Percentiles rank a stretch among this genome's conserved stretches.
Evolutionary conservation across 2,329 filamentous ascomycete species (phyloP).

Genomic region (Colletotrichum coccodes): DNA sequence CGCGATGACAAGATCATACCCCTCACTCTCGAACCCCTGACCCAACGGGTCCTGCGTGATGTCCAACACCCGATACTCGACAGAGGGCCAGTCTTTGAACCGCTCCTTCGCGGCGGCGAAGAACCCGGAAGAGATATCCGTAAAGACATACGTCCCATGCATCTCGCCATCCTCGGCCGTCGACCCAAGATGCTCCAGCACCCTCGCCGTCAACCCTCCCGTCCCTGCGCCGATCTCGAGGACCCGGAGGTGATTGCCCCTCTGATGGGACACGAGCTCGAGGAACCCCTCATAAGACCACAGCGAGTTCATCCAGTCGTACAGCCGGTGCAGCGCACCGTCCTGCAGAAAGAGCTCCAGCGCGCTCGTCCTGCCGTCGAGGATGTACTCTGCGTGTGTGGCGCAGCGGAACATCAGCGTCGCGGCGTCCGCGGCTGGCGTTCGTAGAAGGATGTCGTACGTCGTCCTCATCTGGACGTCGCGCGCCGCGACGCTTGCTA

Average conservation of each 20-base stretch:
- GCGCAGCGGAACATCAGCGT: no score
- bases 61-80: slow-evolving; percentile 34
- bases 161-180: slow-evolving; percentile 17
- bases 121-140: slow-evolving; percentile 37
- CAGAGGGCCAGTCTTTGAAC: neutral
- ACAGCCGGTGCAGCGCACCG: no score
- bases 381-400: no score
- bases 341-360: neutral
- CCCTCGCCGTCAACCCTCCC: slow-evolving; percentile 14
- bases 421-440: no score
- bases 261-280: neutral
- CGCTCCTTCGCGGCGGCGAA: slow-evolving; percentile 33
- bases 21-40: slow-evolving; percentile 44
- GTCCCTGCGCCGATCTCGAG: slow-evolving; percentile 31
- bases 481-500: no score
- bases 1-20: slow-evolving; percentile 52
- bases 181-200: slow-evolving; percentile 18
- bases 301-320: slow-evolving; percentile 25
- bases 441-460: no score
- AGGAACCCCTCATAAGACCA: neutral
- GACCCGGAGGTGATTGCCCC: slow-evolving; percentile 44
- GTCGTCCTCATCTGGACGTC: no score
- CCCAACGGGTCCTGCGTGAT: slow-evolving; percentile 36
- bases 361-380: no score
- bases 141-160: slow-evolving; percentile 36